Percentiles rank a stretch among this genome's conserved stretches.
These are phyloP conservation scores for Colletotrichum spinosum DNA, from an alignment of 2,329 filamentous ascomycete genomes.

Conservation along the genomic window DNA sequence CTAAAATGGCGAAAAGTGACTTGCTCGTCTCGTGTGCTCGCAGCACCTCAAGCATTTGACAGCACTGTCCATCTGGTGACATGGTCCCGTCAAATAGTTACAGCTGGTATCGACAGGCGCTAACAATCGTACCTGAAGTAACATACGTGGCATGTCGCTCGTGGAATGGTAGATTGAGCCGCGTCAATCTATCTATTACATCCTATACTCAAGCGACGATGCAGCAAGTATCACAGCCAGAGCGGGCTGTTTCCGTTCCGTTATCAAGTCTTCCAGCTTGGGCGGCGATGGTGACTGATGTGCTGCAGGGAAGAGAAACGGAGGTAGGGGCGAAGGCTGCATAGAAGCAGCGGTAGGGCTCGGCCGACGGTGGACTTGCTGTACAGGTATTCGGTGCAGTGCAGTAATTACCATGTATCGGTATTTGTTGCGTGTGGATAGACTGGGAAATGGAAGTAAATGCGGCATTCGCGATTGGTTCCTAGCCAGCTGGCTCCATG, in stretches of 20 bases:
- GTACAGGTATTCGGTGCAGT: constrained; percentile 2
- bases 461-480: constrained; percentile 34
- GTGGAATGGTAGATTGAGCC: too few species aligned
- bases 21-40: neutral
- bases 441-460: neutral
- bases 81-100: neutral
- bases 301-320: constrained; percentile 28
- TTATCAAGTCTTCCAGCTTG: neutral
- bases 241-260: constrained; percentile 10
- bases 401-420: too few species aligned
- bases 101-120: too few species aligned
- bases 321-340: constrained; percentile 14
- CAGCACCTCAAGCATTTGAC: too few species aligned
- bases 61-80: constrained; percentile 2
- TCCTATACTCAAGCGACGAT: too few species aligned
- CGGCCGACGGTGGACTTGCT: constrained; percentile 7
- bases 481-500: constrained; percentile 26
- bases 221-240: too few species aligned
- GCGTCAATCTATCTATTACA: too few species aligned
- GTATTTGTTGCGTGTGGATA: too few species aligned
- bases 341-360: constrained; percentile 19
- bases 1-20: constrained; percentile 14
- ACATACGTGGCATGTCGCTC: too few species aligned
- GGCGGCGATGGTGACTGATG: constrained; percentile 26
- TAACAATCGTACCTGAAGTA: too few species aligned